A percentile compares a stretch with the other conserved stretches of the same genome.
Conservation (phyloP, 108 stramenopile genomes). For the Mediolabrus comicus region DNA sequence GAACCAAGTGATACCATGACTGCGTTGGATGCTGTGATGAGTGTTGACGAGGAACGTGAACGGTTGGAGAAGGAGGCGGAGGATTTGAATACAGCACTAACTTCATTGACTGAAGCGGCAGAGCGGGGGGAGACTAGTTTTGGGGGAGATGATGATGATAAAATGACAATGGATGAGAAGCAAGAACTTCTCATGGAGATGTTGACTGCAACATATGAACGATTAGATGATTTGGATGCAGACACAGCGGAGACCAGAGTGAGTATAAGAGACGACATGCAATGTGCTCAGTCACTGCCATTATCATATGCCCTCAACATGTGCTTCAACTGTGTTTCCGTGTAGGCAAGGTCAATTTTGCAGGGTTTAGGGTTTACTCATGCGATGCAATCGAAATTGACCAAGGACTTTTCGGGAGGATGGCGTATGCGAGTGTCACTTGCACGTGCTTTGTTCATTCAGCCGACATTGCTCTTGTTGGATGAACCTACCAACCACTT, state of each 20-base stretch:
- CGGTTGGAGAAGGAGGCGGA: conserved; percentile 91
- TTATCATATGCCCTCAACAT: conserved; percentile 28
- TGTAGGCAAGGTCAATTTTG: conserved; percentile 94
- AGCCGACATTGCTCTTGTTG: conserved; percentile 86
- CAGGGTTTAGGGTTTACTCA: conserved; percentile 95
- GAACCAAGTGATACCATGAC: conserved; percentile 91
- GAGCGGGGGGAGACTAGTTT: conserved; percentile 41
- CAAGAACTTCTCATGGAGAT: conserved; percentile 90
- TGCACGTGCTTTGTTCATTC: conserved; percentile 84
- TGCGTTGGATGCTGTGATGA: conserved; percentile 97
- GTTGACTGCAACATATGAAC: conserved; percentile 70
- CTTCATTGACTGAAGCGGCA: conserved; percentile 64
- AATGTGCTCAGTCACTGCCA: conserved; percentile 54
- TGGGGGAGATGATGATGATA: conserved; percentile 45
- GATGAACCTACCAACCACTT: conserved; percentile 97
- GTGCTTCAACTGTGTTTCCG: too few relatives aligned
- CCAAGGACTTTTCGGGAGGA: conserved; percentile 96
- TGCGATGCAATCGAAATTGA: conserved; percentile 92
- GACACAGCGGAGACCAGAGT: conserved; percentile 94
- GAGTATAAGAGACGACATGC: conserved; percentile 50
- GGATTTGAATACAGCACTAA: conserved; percentile 78
- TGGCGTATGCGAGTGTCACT: conserved; percentile 94
- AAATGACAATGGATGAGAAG: conserved; percentile 72
- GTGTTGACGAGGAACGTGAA: conserved; percentile 91
- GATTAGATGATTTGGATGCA: conserved; percentile 95